phyloP scores from a whole-genome alignment of 2,329 filamentous ascomycete genomes.

The Achaetomium macrosporum region DNA sequence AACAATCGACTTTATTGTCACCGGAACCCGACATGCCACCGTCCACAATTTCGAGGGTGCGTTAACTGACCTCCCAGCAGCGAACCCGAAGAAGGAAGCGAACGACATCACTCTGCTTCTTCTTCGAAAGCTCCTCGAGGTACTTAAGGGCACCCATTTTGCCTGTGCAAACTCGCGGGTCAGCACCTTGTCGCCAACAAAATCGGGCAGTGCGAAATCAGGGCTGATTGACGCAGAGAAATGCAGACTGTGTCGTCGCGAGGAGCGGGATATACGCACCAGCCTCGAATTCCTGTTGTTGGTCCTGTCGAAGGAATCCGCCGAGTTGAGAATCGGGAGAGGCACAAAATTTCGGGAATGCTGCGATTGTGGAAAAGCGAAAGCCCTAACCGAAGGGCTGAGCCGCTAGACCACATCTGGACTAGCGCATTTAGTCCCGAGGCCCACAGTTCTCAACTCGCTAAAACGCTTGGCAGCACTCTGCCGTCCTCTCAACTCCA shows the following conservation, averaged over 20 bases:
- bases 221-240: slow-evolving; percentile 3
- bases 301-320: slow-evolving; percentile 23
- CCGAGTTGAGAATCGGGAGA: slow-evolving; percentile 19
- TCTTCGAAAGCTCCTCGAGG: slow-evolving; percentile 99
- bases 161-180: slow-evolving; percentile 21
- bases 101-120: slow-evolving; percentile 99
- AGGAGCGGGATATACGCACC: slow-evolving; percentile 19
- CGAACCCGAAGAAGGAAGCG: slow-evolving; percentile 99
- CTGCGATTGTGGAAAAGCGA: slow-evolving; percentile 23
- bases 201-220: slow-evolving; percentile 7
- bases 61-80: slow-evolving; percentile 96
- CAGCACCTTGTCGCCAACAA: slow-evolving; percentile 17
- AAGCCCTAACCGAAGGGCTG: slow-evolving; percentile 24
- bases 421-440: slow-evolving; percentile 11
- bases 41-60: slow-evolving; percentile 30
- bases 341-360: slow-evolving; percentile 22
- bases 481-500: too few relatives aligned
- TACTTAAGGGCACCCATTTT: slow-evolving; percentile 99
- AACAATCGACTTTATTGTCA: slow-evolving; percentile 11
- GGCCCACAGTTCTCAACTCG: slow-evolving; percentile 1
- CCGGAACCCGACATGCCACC: slow-evolving; percentile 16
- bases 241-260: slow-evolving; percentile 5
- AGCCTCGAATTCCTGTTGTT: slow-evolving; percentile 25
- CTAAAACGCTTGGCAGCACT: slow-evolving; percentile 13
- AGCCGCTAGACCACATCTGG: slow-evolving; percentile 11